Evolutionary conservation across 78 protist species (phyloP).

Genomic region (Bodo saltans): DNA sequence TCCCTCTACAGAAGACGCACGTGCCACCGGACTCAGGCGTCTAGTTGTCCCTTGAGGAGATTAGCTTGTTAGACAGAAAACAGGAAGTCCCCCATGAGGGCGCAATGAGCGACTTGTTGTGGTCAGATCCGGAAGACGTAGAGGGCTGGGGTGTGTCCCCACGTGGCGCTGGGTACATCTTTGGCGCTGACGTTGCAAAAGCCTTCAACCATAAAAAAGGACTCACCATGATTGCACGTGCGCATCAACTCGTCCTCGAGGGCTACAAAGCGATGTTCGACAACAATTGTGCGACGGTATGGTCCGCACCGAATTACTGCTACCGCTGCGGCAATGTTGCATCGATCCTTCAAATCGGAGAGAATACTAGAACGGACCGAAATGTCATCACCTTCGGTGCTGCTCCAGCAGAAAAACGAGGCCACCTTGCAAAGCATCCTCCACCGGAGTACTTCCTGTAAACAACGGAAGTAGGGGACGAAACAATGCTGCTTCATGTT

Average conservation of each 20-base stretch:
- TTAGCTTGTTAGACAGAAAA: conserved; percentile 92
- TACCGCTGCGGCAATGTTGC: conserved; percentile 94
- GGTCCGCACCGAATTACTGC: conserved; percentile 67
- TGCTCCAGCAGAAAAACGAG: conserved; percentile 70
- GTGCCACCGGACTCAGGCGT: too few relatives aligned
- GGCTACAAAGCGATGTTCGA: conserved; percentile 56
- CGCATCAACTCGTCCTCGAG: conserved; percentile 63
- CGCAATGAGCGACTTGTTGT: conserved; percentile 97
- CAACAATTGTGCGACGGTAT: conserved; percentile 51
- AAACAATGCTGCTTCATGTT: too few relatives aligned
- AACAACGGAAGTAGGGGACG: too few relatives aligned
- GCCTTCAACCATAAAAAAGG: conserved; percentile 58
- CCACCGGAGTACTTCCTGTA: conserved; percentile 86
- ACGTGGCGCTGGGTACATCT: conserved; percentile 98
- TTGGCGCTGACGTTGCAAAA: conserved; percentile 91
- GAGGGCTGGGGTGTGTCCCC: conserved; percentile 95
- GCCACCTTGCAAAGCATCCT: conserved; percentile 75
- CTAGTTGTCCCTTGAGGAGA: conserved; percentile 90
- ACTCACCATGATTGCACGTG: conserved; percentile 42
- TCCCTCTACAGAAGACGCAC: too few relatives aligned
- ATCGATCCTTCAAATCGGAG: conserved; percentile 89
- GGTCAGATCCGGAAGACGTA: conserved; percentile 97
- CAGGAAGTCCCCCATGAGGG: conserved; percentile 99
- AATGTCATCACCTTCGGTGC: conserved; percentile 87
- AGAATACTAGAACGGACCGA: conserved; percentile 50